Conservation (phyloP, 345 rosid genomes). For the Boechera retrofracta region DNA sequence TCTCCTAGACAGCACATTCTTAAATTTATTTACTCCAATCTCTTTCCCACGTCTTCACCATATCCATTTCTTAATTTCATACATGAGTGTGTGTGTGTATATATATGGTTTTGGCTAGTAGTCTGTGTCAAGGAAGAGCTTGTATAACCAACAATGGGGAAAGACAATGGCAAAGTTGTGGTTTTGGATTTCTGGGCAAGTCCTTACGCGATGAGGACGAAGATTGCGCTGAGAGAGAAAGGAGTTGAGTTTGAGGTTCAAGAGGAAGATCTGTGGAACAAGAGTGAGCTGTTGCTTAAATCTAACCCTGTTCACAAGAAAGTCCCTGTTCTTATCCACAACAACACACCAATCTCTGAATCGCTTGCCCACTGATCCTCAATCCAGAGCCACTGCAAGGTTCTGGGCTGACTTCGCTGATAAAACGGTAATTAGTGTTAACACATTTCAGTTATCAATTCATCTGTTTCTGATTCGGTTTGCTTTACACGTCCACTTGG, state of each 20-base stretch:
- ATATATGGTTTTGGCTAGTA: constrained; percentile 12
- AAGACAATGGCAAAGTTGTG: constrained; percentile 42
- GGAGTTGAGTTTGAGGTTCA: constrained; percentile 40
- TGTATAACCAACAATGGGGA: constrained; percentile 36
- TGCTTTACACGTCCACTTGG: not conserved
- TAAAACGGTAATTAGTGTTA: constrained; percentile 42
- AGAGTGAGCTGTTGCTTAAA: constrained; percentile 44
- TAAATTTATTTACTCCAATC: constrained; percentile 20
- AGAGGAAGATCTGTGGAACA: constrained; percentile 48
- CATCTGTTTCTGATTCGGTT: constrained; percentile 2
- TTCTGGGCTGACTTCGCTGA: constrained; percentile 48
- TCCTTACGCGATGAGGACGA: constrained; percentile 47
- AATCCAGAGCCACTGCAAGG: constrained; percentile 46
- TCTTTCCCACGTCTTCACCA: constrained; percentile 33
- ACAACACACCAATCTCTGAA: constrained; percentile 32
- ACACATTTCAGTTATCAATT: constrained; percentile 1
- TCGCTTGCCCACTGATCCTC: constrained; percentile 46
- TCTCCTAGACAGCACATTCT: constrained; percentile 29
- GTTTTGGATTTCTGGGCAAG: constrained; percentile 49
- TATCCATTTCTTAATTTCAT: constrained; percentile 9
- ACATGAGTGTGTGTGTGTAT: constrained; percentile 5
- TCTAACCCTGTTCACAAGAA: constrained; percentile 47
- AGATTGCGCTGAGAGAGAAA: constrained; percentile 46
- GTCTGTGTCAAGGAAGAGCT: constrained; percentile 11
- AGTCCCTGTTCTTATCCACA: constrained; percentile 48